These are phyloP conservation scores for Saccharum hybrid DNA, from an alignment of 202 grass and related monocot species.

Conservation along the genomic window DNA sequence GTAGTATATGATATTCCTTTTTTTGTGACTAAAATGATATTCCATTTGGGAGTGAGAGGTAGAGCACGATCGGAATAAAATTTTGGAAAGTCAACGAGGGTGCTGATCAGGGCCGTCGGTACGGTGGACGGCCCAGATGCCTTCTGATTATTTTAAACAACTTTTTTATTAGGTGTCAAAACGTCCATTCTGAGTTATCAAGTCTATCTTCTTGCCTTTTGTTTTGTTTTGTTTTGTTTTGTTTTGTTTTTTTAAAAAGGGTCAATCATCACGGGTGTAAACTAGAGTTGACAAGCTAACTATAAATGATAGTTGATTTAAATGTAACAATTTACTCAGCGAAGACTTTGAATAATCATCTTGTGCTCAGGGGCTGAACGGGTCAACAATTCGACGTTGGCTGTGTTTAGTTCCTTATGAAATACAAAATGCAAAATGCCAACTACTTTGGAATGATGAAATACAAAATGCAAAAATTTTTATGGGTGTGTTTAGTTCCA, in stretches of 20 bases:
- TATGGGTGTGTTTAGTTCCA: no score
- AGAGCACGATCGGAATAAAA: conserved; percentile 53
- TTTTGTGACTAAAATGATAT: no score
- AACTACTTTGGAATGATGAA: no score
- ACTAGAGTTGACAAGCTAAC: conserved; percentile 4
- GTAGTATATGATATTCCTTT: conserved; percentile 38
- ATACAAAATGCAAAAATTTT: no score
- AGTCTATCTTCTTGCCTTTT: neutral
- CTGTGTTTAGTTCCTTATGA: no score
- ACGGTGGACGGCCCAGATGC: neutral
- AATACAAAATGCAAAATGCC: no score
- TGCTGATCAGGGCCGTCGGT: conserved; percentile 30
- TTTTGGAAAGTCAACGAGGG: conserved; percentile 42
- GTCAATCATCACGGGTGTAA: conserved; percentile 21
- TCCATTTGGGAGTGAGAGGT: conserved; percentile 31
- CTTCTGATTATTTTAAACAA: neutral
- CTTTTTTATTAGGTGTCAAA: neutral
- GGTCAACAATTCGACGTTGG: conserved; percentile 45
- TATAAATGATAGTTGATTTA: neutral
- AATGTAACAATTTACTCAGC: neutral
- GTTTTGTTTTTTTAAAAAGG: neutral
- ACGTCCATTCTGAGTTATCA: conserved; percentile 12
- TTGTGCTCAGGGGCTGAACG: conserved; percentile 28
- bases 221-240: neutral
- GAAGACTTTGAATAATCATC: conserved; percentile 28